Evolutionary conservation across 2,329 filamentous ascomycete genomes (phyloP).

Genomic region (Pezicula carpinea): DNA sequence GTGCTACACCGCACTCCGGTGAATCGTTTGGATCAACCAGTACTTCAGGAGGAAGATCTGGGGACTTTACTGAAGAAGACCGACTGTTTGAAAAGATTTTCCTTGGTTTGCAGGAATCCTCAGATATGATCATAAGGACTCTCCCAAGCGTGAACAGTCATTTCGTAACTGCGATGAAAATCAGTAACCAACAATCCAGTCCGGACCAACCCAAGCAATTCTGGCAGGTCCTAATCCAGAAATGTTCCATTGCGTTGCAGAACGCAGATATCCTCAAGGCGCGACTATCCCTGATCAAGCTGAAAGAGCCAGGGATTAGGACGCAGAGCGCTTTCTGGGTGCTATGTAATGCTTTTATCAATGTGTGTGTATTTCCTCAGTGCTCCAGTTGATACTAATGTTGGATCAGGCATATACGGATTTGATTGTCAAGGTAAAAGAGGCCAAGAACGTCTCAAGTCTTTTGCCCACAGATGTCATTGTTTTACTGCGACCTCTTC

Average conservation of each 20-base stretch:
- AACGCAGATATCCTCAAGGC: slow-evolving; percentile 69
- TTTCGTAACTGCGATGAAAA: slow-evolving; percentile 58
- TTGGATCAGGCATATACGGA: slow-evolving; percentile 56
- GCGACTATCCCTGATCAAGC: slow-evolving; percentile 72
- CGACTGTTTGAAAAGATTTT: slow-evolving; percentile 79
- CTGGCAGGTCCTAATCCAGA: slow-evolving; percentile 68
- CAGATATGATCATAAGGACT: slow-evolving; percentile 66
- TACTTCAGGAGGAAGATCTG: slow-evolving; percentile 24
- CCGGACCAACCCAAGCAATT: slow-evolving; percentile 56
- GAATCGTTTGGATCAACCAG: slow-evolving; percentile 65
- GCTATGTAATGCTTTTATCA: slow-evolving; percentile 70
- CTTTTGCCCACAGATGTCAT: slow-evolving; percentile 64
- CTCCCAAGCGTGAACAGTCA: slow-evolving; percentile 67
- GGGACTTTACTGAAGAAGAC: slow-evolving; percentile 71
- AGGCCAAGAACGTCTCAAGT: slow-evolving; percentile 40
- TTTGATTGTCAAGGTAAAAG: slow-evolving; percentile 57
- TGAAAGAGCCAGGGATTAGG: slow-evolving; percentile 76
- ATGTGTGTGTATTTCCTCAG: slow-evolving; percentile 24
- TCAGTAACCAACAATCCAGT: slow-evolving; percentile 55
- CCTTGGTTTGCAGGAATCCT: slow-evolving; percentile 67
- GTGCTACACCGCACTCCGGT: slow-evolving; percentile 71
- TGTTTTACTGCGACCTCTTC: slow-evolving; percentile 71
- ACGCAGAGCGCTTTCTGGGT: slow-evolving; percentile 59
- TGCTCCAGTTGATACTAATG: slow-evolving; percentile 20
- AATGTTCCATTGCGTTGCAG: slow-evolving; percentile 65